Evolutionary conservation across 805 yeast genomes (phyloP), one percentile per base, ranked within the genome.

Genomic region (Candida stauntonica): DNA sequence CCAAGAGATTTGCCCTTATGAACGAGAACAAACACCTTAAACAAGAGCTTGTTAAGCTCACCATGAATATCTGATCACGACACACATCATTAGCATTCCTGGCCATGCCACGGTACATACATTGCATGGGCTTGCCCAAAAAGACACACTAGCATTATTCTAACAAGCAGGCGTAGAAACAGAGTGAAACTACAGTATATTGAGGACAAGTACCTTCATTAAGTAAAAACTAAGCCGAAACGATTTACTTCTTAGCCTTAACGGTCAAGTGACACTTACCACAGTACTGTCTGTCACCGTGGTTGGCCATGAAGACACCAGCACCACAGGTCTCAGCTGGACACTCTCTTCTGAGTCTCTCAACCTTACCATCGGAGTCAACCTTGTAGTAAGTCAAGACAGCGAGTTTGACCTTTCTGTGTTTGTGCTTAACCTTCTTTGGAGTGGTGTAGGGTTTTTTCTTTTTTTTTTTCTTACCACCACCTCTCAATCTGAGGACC

Each of bases 381-480:
- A 93, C 97, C 82, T 91, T 89, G 88, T 89, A 93, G 93, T 91
- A 93, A 68, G 94, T 88, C 72, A 93, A 85, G 72, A 93, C 97
- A 73, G 97, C 98, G 67, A 93, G 81, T 86, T 93, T 93, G 75
- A 86, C 86, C 81, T 91, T 93, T 86, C 86, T 93, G 85, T 87
- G 96, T 85, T 88, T 89, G 94, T 93, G 98, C 78, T 76, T 86
- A 78, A 93, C 86, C 85, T 89, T 94, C 89, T 93, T 93, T 80
- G 99, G 99, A 68, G 98, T 91, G 77, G 98, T 91, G 91, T 91
- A 93, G 70, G 88, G 97, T 95, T 91, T 91, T 96, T 93, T 93
- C 93, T 93, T 93, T 83, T 96, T 93, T 83, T 96, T 91, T 93
- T 93, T 93, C 86, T 89, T 93, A 79, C 96, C 96, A 75, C 96